Evolutionary conservation across 345 rosid species (phyloP).

Genomic region (Salix viminalis): DNA sequence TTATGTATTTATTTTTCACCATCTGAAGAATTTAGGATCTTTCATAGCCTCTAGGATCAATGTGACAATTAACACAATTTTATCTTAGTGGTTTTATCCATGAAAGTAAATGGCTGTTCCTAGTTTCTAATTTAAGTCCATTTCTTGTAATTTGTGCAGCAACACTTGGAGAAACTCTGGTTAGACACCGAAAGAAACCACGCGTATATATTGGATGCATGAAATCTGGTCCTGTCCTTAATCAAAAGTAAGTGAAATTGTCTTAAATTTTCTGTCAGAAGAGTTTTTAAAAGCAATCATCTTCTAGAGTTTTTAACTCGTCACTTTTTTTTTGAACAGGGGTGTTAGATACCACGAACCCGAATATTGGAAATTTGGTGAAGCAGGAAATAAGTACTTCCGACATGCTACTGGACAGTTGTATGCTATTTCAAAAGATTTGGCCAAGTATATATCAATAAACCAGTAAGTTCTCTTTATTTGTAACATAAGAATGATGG

Average conservation of each 20-base stretch:
- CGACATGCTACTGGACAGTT: slow-evolving; percentile 98
- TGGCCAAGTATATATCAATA: slow-evolving; percentile 87
- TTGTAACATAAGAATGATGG: not conserved
- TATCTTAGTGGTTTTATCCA: not conserved
- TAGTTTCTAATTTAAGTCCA: not conserved
- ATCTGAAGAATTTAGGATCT: too few species aligned
- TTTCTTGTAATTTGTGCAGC: slow-evolving; percentile 40
- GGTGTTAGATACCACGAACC: slow-evolving; percentile 98
- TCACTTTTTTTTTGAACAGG: not conserved
- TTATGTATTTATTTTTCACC: too few species aligned
- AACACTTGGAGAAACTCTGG: slow-evolving; percentile 83
- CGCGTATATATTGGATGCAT: slow-evolving; percentile 91
- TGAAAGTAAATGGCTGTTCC: not conserved
- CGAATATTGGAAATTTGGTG: slow-evolving; percentile 93
- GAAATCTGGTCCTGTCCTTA: slow-evolving; percentile 98
- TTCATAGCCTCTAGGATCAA: too few species aligned
- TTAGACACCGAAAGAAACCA: slow-evolving; percentile 62
- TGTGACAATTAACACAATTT: too few species aligned
- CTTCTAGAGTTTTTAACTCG: too few species aligned
- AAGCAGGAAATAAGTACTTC: slow-evolving; percentile 86
- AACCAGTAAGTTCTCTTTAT: slow-evolving; percentile 51
- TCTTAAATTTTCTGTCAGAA: not conserved
- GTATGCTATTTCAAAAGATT: slow-evolving; percentile 87
- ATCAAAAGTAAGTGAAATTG: slow-evolving; percentile 68
- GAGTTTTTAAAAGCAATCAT: too few species aligned